These are phyloP conservation scores for Polyplosphaeria fusca DNA, from an alignment of 495 filamentous ascomycete genomes.

Conservation along the genomic window DNA sequence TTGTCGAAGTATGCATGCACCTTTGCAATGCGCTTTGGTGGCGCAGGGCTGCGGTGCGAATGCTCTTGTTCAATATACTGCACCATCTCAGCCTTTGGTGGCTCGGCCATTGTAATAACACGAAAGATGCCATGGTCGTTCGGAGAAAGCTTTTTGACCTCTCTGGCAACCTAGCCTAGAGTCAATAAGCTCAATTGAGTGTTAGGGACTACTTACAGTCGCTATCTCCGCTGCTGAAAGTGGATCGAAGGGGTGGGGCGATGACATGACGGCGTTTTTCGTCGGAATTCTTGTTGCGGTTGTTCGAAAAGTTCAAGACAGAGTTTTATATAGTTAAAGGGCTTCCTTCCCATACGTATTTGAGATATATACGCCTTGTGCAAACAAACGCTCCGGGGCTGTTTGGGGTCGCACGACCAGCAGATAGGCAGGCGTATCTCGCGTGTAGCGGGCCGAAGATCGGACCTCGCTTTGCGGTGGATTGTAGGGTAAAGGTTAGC, in stretches of 20 bases:
- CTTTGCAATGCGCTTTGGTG: constrained; percentile 7
- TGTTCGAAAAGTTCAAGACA: not conserved
- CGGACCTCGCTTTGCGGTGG: too few relatives aligned
- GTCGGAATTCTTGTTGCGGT: not conserved
- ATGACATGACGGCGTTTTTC: not conserved
- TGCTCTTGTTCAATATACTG: constrained; percentile 4
- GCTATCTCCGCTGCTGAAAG: constrained; percentile 15
- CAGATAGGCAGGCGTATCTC: too few relatives aligned
- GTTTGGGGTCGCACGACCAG: too few relatives aligned
- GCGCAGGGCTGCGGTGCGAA: not conserved
- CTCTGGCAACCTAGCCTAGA: constrained; percentile 1
- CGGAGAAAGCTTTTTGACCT: not conserved
- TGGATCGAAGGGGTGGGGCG: constrained; percentile 16
- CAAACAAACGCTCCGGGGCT: too few relatives aligned
- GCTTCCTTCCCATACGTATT: not conserved
- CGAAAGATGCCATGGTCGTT: constrained; percentile 4
- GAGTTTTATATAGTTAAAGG: not conserved
- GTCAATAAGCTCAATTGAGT: not conserved
- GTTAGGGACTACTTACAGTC: not conserved
- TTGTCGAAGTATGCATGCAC: constrained; percentile 13
- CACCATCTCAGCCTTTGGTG: constrained; percentile 17
- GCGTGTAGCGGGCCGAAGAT: too few relatives aligned
- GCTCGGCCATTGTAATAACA: constrained; percentile 20
- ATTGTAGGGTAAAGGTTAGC: too few relatives aligned
- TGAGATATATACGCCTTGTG: not conserved